These are phyloP conservation scores for Plasmodium adleri DNA, from an alignment of 169 alveolate species.

Conservation along the genomic window DNA sequence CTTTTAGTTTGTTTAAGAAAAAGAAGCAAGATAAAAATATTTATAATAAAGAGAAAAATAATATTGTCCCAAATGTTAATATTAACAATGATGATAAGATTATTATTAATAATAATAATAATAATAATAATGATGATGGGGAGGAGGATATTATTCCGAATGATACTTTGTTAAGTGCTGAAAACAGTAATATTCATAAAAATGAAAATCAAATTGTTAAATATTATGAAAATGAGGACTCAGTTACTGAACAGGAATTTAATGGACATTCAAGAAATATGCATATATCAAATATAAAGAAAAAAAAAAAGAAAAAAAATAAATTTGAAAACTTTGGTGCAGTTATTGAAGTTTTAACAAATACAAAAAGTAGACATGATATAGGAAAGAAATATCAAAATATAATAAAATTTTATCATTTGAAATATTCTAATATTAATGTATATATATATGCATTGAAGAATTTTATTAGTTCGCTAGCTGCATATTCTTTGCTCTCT, in stretches of 20 bases:
- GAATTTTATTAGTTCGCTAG: constrained; percentile 94
- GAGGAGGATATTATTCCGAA: background rate
- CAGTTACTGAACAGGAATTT: constrained; percentile 16
- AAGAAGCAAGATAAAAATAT: constrained; percentile 30
- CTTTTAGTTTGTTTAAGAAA: constrained; percentile 57
- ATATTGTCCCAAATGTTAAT: background rate
- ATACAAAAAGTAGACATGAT: constrained; percentile 75
- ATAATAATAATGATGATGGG: background rate
- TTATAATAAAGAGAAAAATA: background rate
- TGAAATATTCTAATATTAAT: constrained; percentile 46
- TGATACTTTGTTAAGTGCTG: background rate
- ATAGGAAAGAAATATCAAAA: constrained; percentile 66
- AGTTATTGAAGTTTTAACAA: constrained; percentile 73
- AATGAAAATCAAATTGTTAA: background rate
- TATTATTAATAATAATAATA: background rate
- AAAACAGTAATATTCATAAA: background rate
- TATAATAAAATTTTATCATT: constrained; percentile 51
- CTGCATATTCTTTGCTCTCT: constrained; percentile 97
- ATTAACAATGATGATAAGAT: background rate
- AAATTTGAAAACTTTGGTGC: constrained; percentile 76
- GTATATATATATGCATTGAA: constrained; percentile 82
- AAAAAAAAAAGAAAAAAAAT: constrained; percentile 44
- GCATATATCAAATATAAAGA: background rate
- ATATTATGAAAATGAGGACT: background rate
- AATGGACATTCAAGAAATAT: background rate